phyloP scores from a whole-genome alignment of 179 eudicot genomes.

The Spergularia azorica region DNA sequence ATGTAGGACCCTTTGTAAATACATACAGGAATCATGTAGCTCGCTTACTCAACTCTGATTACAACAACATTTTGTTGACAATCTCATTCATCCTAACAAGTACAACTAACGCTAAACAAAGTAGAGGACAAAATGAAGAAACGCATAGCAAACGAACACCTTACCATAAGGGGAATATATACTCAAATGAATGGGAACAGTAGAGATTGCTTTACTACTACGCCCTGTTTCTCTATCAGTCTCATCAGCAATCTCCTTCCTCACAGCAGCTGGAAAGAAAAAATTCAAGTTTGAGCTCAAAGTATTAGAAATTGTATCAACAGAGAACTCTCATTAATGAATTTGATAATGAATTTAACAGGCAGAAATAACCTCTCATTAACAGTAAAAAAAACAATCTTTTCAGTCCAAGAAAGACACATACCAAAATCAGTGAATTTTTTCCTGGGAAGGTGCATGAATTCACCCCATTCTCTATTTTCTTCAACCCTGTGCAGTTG shows the following conservation, averaged over 20 bases:
- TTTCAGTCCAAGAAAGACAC: conserved; percentile 16
- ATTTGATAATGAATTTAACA: background rate
- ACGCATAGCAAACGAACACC: conserved; percentile 16
- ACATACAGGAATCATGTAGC: background rate
- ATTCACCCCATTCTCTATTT: conserved; percentile 93
- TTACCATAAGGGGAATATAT: conserved; percentile 93
- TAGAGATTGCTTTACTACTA: conserved; percentile 62
- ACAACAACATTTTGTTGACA: background rate
- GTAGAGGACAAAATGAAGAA: background rate
- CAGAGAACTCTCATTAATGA: background rate
- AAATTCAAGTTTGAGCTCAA: conserved; percentile 20
- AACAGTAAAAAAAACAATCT: background rate
- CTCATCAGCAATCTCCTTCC: conserved; percentile 96
- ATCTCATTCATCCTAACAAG: conserved; percentile 1
- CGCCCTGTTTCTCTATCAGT: conserved; percentile 99
- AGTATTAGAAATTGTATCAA: background rate
- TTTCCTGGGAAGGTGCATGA: conserved; percentile 85
- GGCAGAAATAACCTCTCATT: conserved; percentile 3
- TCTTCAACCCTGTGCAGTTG: conserved; percentile 92
- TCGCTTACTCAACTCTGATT: background rate
- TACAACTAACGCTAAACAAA: background rate
- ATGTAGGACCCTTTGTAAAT: background rate
- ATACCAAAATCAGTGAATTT: conserved; percentile 84
- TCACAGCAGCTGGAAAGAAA: conserved; percentile 72
- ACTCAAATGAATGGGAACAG: conserved; percentile 94